Evolutionary conservation across 225 moss, liverwort and hornwort genomes (phyloP).

Genomic region (Physcomitrium patens): DNA sequence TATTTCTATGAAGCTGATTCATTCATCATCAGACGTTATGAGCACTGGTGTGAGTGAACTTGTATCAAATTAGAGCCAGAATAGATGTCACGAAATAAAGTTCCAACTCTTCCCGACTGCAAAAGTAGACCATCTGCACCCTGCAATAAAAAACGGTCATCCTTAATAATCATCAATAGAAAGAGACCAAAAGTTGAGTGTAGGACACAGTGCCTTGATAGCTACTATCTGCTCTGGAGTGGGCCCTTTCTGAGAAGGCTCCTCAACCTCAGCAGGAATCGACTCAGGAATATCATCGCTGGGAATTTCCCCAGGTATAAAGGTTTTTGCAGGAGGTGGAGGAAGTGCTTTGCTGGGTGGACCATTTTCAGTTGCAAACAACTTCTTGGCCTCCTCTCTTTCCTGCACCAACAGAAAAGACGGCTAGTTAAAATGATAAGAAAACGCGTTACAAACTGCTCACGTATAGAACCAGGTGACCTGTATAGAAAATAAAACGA

Average conservation of each 20-base stretch:
- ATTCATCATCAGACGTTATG: background rate
- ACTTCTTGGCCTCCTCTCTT: conserved; percentile 78
- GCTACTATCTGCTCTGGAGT: conserved; percentile 93
- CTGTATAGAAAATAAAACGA: conserved; percentile 16
- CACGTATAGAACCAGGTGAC: conserved; percentile 6
- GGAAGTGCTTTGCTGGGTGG: conserved; percentile 59
- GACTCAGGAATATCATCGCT: conserved; percentile 47
- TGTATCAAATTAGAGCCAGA: too few relatives aligned
- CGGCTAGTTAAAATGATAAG: conserved; percentile 29
- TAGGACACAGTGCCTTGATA: conserved; percentile 68
- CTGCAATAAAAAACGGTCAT: background rate
- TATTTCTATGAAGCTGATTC: background rate
- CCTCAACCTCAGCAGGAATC: conserved; percentile 39
- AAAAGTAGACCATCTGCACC: background rate
- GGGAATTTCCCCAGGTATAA: conserved; percentile 80
- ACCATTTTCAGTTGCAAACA: conserved; percentile 80
- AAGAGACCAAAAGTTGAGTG: background rate
- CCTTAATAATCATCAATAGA: conserved; percentile 8
- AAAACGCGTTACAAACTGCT: conserved; percentile 6
- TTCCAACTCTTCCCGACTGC: background rate
- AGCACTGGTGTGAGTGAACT: too few relatives aligned
- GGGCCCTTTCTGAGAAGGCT: conserved; percentile 69
- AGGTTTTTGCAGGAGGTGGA: conserved; percentile 73
- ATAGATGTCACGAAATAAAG: too few relatives aligned
- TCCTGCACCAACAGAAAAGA: conserved; percentile 62